phyloP scores from a whole-genome alignment of 768 basidiomycete genomes.

The Gloeostereum incarnatum region DNA sequence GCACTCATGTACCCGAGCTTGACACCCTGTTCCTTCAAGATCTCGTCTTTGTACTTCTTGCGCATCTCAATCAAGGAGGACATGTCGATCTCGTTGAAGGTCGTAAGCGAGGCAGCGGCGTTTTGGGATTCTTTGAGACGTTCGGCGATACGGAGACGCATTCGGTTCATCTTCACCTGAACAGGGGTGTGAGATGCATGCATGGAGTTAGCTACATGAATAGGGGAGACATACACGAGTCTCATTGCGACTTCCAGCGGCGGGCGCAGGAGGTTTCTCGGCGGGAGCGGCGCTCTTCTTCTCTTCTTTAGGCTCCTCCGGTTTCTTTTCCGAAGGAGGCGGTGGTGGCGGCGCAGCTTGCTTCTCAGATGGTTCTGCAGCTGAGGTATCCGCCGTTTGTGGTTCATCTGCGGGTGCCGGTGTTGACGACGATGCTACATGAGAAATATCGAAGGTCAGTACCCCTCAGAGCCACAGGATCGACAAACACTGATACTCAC shows the following conservation, averaged over 20 bases:
- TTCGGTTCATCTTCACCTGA: slow-evolving; percentile 97
- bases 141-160: slow-evolving; percentile 95
- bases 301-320: slow-evolving; percentile 17
- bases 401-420: neutral
- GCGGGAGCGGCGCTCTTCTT: slow-evolving; percentile 3
- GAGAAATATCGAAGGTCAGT: neutral
- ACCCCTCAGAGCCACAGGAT: neutral
- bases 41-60: slow-evolving; percentile 84
- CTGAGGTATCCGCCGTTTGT: neutral
- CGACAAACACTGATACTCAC: slow-evolving; percentile 20
- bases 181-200: neutral
- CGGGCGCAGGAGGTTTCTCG: slow-evolving; percentile 17
- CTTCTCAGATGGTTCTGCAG: neutral
- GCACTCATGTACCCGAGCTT: slow-evolving; percentile 99
- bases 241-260: slow-evolving; percentile 59
- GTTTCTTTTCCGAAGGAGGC: slow-evolving; percentile 13
- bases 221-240: slow-evolving; percentile 52
- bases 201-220: neutral
- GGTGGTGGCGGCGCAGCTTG: neutral
- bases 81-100: slow-evolving; percentile 99
- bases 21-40: slow-evolving; percentile 87
- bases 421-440: neutral
- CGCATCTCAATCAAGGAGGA: slow-evolving; percentile 90
- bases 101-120: slow-evolving; percentile 91
- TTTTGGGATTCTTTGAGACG: slow-evolving; percentile 98